Base-by-base conservation (phyloP, 1,139 yeast genomes). In the Blastobotrys proliferans region DNA sequence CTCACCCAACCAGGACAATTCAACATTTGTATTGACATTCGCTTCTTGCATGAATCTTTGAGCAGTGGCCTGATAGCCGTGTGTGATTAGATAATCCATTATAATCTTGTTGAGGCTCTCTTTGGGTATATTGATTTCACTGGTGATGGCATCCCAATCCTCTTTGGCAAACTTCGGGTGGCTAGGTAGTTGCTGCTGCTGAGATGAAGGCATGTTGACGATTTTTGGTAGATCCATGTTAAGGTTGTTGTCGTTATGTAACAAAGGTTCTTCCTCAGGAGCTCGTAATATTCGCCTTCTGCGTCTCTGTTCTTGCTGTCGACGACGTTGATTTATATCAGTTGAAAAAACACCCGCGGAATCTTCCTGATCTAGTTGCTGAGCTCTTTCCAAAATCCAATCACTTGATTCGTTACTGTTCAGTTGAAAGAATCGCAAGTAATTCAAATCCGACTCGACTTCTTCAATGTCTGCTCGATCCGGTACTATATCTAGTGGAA, bases 61-160 rank as follows among this genome's bases (percentile, higher is more conserved):
- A 2, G 70, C 72, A 1, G 69, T 64, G 2, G 61, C 52, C 32
- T 64, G 62, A 41, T 67, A 64, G 13, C 72, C 72, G 42, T 67
- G 67, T 14, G 63, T 57, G 6, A 68, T 54, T 31, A 67, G 56
- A 41, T 65, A 68, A 52, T 68, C 64, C 61, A 68, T 57, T 19
- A 67, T 60, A 36, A 67, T 46, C 14, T 60, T 49, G 50, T 67
- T 63, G 33, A 67, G 51, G 30, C 56, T 65, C 13, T 51, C 19
- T 34, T 55, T 53, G 21, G 61, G 48, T 10, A 60, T 48, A 10
- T 46, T 36, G 13, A 58, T 50, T 24, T 54, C 57, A 11, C 45
- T 41, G 21, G 52, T 43, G 21, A 56, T 49, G 5, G 52, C 46
- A n/a, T 51, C 53, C 63, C 64, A 60, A 36, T 56, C 58, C 13